Evolutionary conservation across 257 asterid species (phyloP), one percentile per base, ranked within the genome.

Genomic region (Penstemon eatonii): DNA sequence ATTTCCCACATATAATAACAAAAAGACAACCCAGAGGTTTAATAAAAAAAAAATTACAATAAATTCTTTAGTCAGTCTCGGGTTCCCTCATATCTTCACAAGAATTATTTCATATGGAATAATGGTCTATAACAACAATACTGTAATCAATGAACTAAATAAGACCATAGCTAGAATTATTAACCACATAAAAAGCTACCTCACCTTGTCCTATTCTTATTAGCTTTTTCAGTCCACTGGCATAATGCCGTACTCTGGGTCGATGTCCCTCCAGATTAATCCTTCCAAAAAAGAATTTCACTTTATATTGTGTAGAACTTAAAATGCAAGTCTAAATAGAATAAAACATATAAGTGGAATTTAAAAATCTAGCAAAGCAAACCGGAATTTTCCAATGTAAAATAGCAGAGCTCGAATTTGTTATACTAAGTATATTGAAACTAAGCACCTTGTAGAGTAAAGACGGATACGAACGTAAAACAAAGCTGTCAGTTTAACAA

Each of bases 191-290:
- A 62, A 25, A 57, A 57, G 70, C 38, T 10, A 52, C 68, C 95
- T 85, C 80, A 94, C 99, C 99, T 80, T 91, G 92, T 62, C 99
- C 99, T 66, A 91, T 94, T 83, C 75, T 86, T 60, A 91, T 77
- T 64, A 89, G 83, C 80, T 82, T 86, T 74, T 87, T 94, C 81
- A 91, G 75, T 63, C 91, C 96, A 83, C 74, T 87, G 44, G 98
- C 98, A 67, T 87, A 89, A 69, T 82, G 86, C 55, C 98, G 88
- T 63, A 94, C 99, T 80, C 82, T 89, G 67, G 89, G 95, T 56
- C 96, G 96, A 89, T 81, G 99, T 66, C 92, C 93, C 77, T 84
- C 96, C 78, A 91, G 93, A 83, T 87, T 70, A 83, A 94, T 88
- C 96, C 99, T 94, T 81, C 68, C 43, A 80, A 58, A 78, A 40